Base-by-base conservation (phyloP, 805 yeast species). In the Monosporozyma aquatica region DNA sequence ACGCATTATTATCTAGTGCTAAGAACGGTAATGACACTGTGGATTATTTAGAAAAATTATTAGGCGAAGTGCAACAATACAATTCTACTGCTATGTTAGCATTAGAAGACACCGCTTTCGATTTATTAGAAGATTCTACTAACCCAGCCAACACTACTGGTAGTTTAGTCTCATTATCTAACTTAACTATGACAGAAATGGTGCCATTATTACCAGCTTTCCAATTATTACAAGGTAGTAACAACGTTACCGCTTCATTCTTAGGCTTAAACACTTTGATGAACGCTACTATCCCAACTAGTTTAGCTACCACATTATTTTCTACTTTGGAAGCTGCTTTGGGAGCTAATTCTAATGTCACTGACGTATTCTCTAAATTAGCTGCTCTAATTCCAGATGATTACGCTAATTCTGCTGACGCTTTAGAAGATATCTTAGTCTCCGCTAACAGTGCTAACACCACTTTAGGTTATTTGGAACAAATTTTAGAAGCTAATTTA, bases 151-250 rank as follows among this genome's bases (percentile, higher is more conserved):
- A 48, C 29, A 51, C 61, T 21, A 51, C 56, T 20, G 53, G 52
- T 9, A 48, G 59, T 22, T 41, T 62, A 33, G 30, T 49, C n/a
- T 46, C 43, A 17, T 40, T 62, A 42, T 52, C 53, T 23, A 49
- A 47, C 37, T 45, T 58, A 43, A 43, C 53, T n/a, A 18, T 49
- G 6, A 14, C 55, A 0, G 55, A 56, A 21, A 50, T 54, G 35
- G 35, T 43, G 6, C 55, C 55, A 22, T 41, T 58, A 23, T 14
- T 46, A 8, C 64, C 65, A 6, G 57, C 59, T 20, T 52, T 60
- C 30, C 29, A 45, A 10, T 39, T 59, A 20, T 47, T 59, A 41
- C 37, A 42, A 26, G 41, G 42, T 21, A 51, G 60, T 3, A 47
- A 47, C 5, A 53, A 58, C 41, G 43, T 45, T 14, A 43, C 56